Base-by-base conservation (phyloP, 2,329 filamentous ascomycete species). In the Penicillium sp. region DNA sequence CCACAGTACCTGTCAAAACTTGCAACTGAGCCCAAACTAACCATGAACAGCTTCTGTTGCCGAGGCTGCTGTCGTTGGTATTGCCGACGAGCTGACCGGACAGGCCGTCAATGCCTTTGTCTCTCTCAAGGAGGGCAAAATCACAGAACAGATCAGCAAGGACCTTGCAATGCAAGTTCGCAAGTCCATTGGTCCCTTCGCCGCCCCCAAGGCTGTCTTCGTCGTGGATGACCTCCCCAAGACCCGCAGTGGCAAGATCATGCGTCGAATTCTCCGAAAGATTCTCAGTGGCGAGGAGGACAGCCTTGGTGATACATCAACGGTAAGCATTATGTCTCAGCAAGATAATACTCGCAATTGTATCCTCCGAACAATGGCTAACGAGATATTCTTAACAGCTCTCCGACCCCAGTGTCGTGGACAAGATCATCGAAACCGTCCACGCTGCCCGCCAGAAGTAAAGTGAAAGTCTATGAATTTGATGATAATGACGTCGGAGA, bases 31-130 rank as follows among this genome's bases (percentile, higher is more conserved):
- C 32, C 24, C 16, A 20, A 34, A 37, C 68, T 72, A 58, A 72
- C 39, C 47, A 22, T 46, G 43, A 34, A 43, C 39, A 74, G 72
- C 64, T 24, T 65, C 68, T 61, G 90, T 99, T 57, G 94, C 91
- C 54, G 94, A 99, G 79, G 91, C 94, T 3, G 94, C 94, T 24
- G 94, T 97, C 2, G 94, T 99, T 50, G 94, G 94, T 71, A 88
- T 97, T 65, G 77, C 85, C 55, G 94, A 99, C 73, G 94, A 97
- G 77, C 84, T 99, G 56, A 97, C 93, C 3, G 94, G 94, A 62
- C 94, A 99, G 80, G 91, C 94, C 1, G 93, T 99, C 76, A 96
- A 96, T 71, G 94, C 94, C 16, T 99, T 99, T 68, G 93, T 99
- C 39, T 82, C 92, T 39, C 84, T 99, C 74, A 97, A 97, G 78